These are phyloP conservation scores for Tricladium varicosporioides DNA, from an alignment of 2,329 filamentous ascomycete genomes.

Conservation along the genomic window DNA sequence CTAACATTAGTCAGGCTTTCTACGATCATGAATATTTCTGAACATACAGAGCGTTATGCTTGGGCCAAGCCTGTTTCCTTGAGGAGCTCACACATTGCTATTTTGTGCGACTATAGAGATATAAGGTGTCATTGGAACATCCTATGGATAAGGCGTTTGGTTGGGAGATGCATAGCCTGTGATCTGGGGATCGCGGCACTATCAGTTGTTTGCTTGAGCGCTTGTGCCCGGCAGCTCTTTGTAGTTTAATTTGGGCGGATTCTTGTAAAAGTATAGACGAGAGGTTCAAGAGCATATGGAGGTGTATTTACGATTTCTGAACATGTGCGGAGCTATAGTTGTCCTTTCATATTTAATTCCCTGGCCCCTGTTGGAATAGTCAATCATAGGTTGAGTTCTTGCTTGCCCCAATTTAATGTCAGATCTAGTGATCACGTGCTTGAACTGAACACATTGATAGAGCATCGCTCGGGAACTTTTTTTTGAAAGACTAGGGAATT, in stretches of 20 bases:
- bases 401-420: no score
- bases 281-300: slow-evolving; percentile 7
- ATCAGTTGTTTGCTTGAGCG: slow-evolving; percentile 15
- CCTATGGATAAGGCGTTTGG: slow-evolving; percentile 11
- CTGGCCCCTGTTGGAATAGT: no score
- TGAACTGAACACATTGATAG: background rate
- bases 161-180: slow-evolving; percentile 19
- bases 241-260: slow-evolving; percentile 23
- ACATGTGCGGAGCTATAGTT: background rate
- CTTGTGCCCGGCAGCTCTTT: slow-evolving; percentile 14
- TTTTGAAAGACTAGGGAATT: background rate
- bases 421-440: slow-evolving; percentile 7
- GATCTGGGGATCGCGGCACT: slow-evolving; percentile 18
- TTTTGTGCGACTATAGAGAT: slow-evolving; percentile 5
- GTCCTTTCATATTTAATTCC: background rate
- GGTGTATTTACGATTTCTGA: background rate
- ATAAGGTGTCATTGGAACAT: background rate
- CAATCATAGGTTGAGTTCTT: no score
- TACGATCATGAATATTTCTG: background rate
- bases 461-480: background rate
- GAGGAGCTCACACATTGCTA: background rate
- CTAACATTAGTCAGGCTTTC: background rate
- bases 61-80: background rate
- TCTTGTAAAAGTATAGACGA: slow-evolving; percentile 30
- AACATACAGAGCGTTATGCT: background rate